Base-by-base conservation (phyloP, 2,329 filamentous ascomycete species). In the Metarhizium album region DNA sequence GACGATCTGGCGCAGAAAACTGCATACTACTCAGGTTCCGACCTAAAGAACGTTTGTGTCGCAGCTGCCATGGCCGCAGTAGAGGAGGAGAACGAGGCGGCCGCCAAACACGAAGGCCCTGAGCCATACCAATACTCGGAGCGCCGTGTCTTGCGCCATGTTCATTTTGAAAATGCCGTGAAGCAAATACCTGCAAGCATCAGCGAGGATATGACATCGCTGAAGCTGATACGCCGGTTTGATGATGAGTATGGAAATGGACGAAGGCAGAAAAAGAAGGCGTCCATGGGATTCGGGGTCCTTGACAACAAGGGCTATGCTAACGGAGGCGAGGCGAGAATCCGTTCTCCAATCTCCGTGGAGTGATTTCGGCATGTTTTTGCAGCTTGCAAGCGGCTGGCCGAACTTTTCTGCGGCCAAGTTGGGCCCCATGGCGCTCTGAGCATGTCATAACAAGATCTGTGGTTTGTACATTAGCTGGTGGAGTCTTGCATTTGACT, bases 181-280 rank as follows among this genome's bases (percentile, higher is more conserved):
- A 79, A 82, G 60, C 90, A 97, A 67, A 95, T 98, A 58, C 87
- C 85, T 51, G 90, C 93, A 0, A 94, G 87, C 60, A 90, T 96
- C 57, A 90, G 82, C 59, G 91, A 96, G 67, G 90, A 98, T 62
- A 97, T 96, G 91, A 76, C 81, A 46, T 88, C 82, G 31, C 72
- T 98, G 55, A 80, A 82, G 57, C 87, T 87, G 13, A 95, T 98
- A 60, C 80, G 88, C 59, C 94, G 94, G 69, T 98, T 97, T 62
- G 93, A 98, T 64, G 88, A 95, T 69, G 86, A 91, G 65, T 98
- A 90, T 65, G 91, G 93, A 24, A 90, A 95, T 63, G 79, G 84
- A 35, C 84, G 81, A 61, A 78, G 80, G 62, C 82, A 79, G 66
- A 80, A 70, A 60, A 67, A 66, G 50, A 71, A 70, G 53, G 16